Evolutionary conservation across 148 eudicot genomes (phyloP).

Genomic region (Rhododendron williamsianum): DNA sequence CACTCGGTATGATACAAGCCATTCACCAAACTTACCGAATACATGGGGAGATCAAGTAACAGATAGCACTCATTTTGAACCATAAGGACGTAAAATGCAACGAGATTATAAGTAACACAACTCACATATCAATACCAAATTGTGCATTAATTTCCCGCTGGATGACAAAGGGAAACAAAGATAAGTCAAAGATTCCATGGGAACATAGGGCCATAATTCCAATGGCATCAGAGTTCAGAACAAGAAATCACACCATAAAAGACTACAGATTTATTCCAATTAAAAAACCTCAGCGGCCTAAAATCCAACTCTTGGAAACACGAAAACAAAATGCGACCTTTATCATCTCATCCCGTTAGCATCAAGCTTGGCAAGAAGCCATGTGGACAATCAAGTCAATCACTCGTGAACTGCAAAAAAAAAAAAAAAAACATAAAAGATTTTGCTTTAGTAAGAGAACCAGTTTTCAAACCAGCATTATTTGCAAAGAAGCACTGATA

Average conservation of each 20-base stretch:
- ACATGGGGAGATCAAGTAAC: not conserved
- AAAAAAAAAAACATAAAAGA: not conserved
- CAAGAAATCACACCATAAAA: not conserved
- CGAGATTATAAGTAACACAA: not conserved
- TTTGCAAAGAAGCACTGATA: not conserved
- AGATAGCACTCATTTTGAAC: not conserved
- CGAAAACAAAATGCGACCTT: not conserved
- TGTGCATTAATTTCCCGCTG: not conserved
- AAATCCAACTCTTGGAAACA: not conserved
- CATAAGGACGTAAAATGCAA: not conserved
- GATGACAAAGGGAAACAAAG: not conserved
- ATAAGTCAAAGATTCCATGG: not conserved
- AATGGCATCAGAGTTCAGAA: not conserved
- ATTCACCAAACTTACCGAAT: not conserved
- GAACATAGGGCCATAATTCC: not conserved
- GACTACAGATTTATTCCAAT: not conserved
- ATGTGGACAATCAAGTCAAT: constrained; percentile 64
- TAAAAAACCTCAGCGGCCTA: not conserved
- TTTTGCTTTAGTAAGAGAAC: not conserved
- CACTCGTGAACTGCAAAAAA: constrained; percentile 52
- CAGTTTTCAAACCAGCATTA: not conserved
- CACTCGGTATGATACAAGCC: not conserved
- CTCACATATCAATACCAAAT: not conserved
- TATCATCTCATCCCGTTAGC: not conserved
- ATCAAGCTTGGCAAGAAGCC: constrained; percentile 47